phyloP scores from a whole-genome alignment of 768 basidiomycete species.

The Saitozyma podzolica region DNA sequence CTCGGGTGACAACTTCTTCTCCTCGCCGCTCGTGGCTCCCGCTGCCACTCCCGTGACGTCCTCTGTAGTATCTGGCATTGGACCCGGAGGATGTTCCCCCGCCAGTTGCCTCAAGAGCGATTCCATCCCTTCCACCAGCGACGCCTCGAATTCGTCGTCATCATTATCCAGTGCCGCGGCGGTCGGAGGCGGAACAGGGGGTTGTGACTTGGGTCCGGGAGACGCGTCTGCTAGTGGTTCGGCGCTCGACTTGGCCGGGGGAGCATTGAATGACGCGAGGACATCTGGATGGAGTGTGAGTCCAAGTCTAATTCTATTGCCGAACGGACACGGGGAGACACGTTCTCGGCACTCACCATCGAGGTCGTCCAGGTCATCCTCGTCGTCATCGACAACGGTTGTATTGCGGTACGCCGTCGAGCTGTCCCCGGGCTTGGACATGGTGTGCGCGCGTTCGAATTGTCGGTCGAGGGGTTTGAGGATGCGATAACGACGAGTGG shows the following conservation, averaged over 20 bases:
- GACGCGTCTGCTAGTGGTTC: not conserved
- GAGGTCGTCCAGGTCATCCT: slow-evolving; percentile 48
- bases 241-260: not conserved
- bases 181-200: not conserved
- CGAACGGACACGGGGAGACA: not conserved
- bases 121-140: slow-evolving; percentile 50
- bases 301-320: not conserved
- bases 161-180: slow-evolving; percentile 7
- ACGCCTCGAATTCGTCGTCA: slow-evolving; percentile 45
- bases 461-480: not conserved
- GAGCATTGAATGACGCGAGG: slow-evolving; percentile 38
- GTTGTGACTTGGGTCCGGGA: not conserved
- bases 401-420: slow-evolving; percentile 25
- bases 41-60: not conserved
- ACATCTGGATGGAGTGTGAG: slow-evolving; percentile 29
- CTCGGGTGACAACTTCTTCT: slow-evolving; percentile 18
- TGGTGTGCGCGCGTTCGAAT: not conserved
- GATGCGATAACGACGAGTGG: too few species aligned
- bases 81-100: slow-evolving; percentile 42
- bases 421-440: not conserved
- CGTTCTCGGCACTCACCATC: slow-evolving; percentile 48
- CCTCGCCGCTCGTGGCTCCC: not conserved
- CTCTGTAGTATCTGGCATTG: slow-evolving; percentile 22
- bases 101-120: slow-evolving; percentile 42
- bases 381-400: slow-evolving; percentile 38